These are phyloP conservation scores for Bassia scoparia DNA, from an alignment of 148 eudicot species.

Conservation along the genomic window DNA sequence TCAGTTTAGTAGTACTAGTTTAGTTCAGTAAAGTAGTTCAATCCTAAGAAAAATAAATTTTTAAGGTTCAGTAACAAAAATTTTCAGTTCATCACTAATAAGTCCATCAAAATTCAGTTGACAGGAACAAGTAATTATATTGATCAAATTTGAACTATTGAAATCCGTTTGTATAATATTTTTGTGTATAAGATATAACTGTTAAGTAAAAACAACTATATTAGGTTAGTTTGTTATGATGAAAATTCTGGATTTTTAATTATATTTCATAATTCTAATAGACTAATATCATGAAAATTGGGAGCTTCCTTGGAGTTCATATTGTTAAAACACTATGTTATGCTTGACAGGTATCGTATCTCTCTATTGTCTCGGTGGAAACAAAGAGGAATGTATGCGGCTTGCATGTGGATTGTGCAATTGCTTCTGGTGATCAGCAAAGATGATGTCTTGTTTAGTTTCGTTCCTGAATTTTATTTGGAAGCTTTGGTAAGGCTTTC, in stretches of 20 bases:
- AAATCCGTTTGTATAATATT: too few relatives aligned
- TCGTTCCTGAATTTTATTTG: conserved; percentile 84
- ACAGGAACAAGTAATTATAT: too few relatives aligned
- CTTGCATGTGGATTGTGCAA: conserved; percentile 87
- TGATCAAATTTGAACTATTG: too few relatives aligned
- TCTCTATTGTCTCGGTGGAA: conserved; percentile 85
- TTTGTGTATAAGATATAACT: too few relatives aligned
- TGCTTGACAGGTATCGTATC: conserved; percentile 68
- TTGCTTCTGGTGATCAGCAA: conserved; percentile 88
- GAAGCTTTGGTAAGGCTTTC: conserved; percentile 67
- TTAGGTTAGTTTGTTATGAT: too few relatives aligned
- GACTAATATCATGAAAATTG: background rate
- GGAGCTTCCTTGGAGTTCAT: background rate
- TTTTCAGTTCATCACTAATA: too few relatives aligned
- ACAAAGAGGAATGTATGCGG: conserved; percentile 93
- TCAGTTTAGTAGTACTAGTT: too few relatives aligned
- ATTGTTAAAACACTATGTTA: background rate
- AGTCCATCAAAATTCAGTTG: too few relatives aligned
- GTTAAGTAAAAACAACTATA: too few relatives aligned
- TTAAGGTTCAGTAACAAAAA: too few relatives aligned
- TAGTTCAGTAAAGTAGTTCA: too few relatives aligned
- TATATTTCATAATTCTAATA: background rate
- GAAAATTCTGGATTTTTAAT: background rate
- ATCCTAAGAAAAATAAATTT: too few relatives aligned
- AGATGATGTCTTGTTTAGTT: conserved; percentile 61